A percentile compares a stretch with the other conserved stretches of the same genome.
These are phyloP conservation scores for Erythrophleum ivorense DNA, from an alignment of 331 rosid genomes.

Conservation along the genomic window DNA sequence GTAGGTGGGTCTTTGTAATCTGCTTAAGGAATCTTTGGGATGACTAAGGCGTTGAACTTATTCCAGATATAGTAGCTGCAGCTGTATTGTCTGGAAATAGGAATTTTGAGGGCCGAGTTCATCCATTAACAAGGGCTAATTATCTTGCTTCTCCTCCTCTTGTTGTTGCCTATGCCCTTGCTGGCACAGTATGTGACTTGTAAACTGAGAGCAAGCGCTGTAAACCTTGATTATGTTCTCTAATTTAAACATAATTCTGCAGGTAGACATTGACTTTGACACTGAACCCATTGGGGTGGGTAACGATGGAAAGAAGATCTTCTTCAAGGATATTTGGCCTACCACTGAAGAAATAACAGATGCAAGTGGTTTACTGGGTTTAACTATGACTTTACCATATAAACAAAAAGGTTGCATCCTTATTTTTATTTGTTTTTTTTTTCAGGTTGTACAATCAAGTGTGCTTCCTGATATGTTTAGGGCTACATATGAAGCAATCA, in stretches of 20 bases:
- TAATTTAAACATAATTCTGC: conserved; percentile 48
- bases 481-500: conserved; percentile 88
- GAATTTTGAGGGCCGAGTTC: conserved; percentile 92
- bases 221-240: conserved; percentile 38
- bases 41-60: conserved; percentile 36
- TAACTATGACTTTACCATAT: conserved; percentile 10
- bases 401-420: conserved; percentile 3
- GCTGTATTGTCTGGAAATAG: conserved; percentile 92
- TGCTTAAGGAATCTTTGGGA: conserved; percentile 24
- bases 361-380: conserved; percentile 49
- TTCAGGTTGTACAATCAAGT: conserved; percentile 88
- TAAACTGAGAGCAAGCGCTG: conserved; percentile 29
- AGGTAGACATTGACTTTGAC: conserved; percentile 85
- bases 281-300: conserved; percentile 74
- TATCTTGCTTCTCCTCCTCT: conserved; percentile 95
- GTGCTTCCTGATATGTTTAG: conserved; percentile 90
- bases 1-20: conserved; percentile 17
- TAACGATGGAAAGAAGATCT: conserved; percentile 68
- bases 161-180: conserved; percentile 93
- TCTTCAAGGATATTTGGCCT: conserved; percentile 88
- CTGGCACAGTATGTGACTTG: conserved; percentile 76
- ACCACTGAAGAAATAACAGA: conserved; percentile 76
- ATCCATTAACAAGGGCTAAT: conserved; percentile 91
- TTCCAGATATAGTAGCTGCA: conserved; percentile 81
- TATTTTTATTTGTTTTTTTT: conserved; percentile 36